Evolutionary conservation across 331 rosid species (phyloP).

Genomic region (Quercus lobata): DNA sequence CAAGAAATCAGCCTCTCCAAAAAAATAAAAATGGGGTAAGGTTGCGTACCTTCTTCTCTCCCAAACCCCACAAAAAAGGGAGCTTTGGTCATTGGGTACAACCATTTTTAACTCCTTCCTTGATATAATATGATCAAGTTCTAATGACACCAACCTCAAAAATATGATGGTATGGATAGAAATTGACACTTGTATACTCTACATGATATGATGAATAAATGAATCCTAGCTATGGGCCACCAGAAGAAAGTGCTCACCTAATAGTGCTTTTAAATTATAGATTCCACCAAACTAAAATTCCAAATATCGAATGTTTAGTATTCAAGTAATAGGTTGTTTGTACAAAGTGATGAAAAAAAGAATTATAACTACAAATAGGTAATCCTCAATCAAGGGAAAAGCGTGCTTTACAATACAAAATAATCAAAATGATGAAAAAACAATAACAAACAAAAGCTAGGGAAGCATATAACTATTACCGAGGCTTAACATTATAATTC

Average conservation of each 20-base stretch:
- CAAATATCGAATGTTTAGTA: not conserved
- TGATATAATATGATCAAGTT: no score
- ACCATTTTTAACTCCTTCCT: no score
- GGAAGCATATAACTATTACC: conserved; percentile 15
- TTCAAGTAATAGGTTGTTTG: no score
- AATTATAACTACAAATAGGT: not conserved
- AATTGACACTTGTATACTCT: no score
- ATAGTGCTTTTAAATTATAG: no score
- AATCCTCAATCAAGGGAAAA: not conserved
- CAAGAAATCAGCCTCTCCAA: no score
- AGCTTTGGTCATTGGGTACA: no score
- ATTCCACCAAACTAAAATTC: not conserved
- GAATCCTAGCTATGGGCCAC: not conserved
- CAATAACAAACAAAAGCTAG: not conserved
- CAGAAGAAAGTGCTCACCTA: not conserved
- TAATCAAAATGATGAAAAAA: not conserved
- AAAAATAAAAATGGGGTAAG: no score
- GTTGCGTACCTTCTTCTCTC: no score
- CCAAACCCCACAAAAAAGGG: no score
- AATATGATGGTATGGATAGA: no score
- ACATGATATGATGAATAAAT: not conserved
- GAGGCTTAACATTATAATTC: conserved; percentile 39
- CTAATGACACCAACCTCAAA: no score
- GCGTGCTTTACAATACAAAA: not conserved
- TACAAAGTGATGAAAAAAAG: not conserved